A percentile compares a stretch with the other conserved stretches of the same genome.
Evolutionary conservation across 2,329 filamentous ascomycete genomes (phyloP).

Genomic region (Apiospora kogelbergensis): DNA sequence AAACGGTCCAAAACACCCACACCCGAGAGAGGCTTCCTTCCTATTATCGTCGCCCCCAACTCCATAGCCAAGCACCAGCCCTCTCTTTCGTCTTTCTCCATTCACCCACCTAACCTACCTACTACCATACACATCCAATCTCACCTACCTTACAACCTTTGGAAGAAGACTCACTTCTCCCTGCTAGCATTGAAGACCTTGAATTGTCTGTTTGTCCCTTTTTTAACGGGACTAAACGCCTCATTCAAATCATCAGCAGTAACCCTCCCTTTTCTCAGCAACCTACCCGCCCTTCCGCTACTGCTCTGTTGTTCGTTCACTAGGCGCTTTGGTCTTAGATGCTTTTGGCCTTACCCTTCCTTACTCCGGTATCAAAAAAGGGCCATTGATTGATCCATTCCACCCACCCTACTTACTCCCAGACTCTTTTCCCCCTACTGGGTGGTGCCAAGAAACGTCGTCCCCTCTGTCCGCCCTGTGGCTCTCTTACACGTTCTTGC

Average conservation of each 20-base stretch:
- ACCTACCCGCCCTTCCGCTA: too few relatives aligned
- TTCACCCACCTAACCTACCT: conserved; percentile 6
- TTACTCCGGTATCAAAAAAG: neutral
- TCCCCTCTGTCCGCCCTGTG: conserved; percentile 1
- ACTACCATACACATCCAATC: conserved; percentile 6
- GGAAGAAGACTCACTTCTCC: neutral
- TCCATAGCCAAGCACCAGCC: neutral
- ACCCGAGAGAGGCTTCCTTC: conserved; percentile 5
- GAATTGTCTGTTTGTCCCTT: neutral
- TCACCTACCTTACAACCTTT: neutral
- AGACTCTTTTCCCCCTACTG: neutral
- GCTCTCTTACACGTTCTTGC: conserved; percentile 1
- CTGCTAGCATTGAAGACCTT: too few relatives aligned
- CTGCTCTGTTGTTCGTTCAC: too few relatives aligned
- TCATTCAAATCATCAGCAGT: neutral
- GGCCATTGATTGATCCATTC: conserved; percentile 6
- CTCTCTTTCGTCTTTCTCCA: conserved; percentile 18
- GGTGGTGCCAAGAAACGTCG: neutral
- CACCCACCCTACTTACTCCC: neutral
- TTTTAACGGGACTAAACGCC: neutral
- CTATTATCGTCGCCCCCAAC: conserved; percentile 3
- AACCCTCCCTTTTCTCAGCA: neutral
- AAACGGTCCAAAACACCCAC: conserved; percentile 3
- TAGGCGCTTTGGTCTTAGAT: neutral
- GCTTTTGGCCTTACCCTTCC: neutral